Evolutionary conservation across 768 basidiomycete genomes (phyloP).

Genomic region (Suillus subaureus): DNA sequence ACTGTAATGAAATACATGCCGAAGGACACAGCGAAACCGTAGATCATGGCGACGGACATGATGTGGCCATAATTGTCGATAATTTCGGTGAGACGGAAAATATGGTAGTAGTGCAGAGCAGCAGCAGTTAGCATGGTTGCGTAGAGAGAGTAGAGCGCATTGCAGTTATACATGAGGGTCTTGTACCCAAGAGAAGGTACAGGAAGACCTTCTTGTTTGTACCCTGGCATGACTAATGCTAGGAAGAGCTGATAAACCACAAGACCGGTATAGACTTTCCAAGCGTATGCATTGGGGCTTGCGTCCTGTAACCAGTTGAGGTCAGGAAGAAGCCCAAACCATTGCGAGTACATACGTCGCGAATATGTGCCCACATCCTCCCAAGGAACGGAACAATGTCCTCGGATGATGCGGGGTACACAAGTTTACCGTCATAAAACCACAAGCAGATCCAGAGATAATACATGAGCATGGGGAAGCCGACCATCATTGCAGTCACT

Average conservation of each 20-base stretch:
- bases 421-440: slow-evolving; percentile 89
- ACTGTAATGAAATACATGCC: slow-evolving; percentile 82
- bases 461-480: slow-evolving; percentile 96
- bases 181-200: slow-evolving; percentile 94
- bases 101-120: slow-evolving; percentile 71
- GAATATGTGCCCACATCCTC: slow-evolving; percentile 85
- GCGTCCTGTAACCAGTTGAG: slow-evolving; percentile 65
- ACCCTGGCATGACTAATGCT: slow-evolving; percentile 90
- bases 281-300: slow-evolving; percentile 84
- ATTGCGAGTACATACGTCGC: slow-evolving; percentile 53
- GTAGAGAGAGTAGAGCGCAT: slow-evolving; percentile 86
- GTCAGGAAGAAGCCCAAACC: neutral
- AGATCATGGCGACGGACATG: slow-evolving; percentile 95
- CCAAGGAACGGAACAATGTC: slow-evolving; percentile 78
- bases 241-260: slow-evolving; percentile 89
- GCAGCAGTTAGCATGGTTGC: slow-evolving; percentile 76
- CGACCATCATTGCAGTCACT: slow-evolving; percentile 89
- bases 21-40: slow-evolving; percentile 80
- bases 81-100: slow-evolving; percentile 91
- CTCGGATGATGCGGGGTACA: slow-evolving; percentile 64
- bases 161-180: slow-evolving; percentile 95
- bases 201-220: slow-evolving; percentile 92
- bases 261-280: slow-evolving; percentile 88
- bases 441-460: slow-evolving; percentile 98
- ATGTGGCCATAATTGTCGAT: slow-evolving; percentile 96